Base-by-base conservation (phyloP, 2,329 filamentous ascomycete genomes). In the Colletotrichum brevisporum region DNA sequence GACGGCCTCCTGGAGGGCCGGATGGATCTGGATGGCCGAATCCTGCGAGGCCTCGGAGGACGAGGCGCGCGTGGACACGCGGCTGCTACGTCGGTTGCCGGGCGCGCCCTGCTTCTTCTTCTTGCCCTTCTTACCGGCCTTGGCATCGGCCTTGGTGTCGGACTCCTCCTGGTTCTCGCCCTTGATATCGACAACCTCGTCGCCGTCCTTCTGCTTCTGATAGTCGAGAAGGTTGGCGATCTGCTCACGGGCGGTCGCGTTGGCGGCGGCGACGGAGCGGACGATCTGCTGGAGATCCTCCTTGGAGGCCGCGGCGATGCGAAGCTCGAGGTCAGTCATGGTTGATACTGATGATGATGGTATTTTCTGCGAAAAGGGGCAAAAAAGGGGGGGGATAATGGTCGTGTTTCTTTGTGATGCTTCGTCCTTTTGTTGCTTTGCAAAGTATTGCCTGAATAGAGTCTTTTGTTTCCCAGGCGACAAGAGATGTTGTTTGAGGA, bases 21-120 rank as follows among this genome's bases (percentile, higher is more conserved):
- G 56, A 16, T 59, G 56, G 0, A 59, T 15, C 10, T 36, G 54
- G n/a, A 52, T 24, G 1, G 13, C 36, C 18, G 53, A 58, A n/a
- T 55, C 53, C 53, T 65, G 64, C 10, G 64, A 67, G 21, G 47
- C 54, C 50, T 66, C 43, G 10, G 56, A 67, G 10, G 56, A 67
- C 21, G 50, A 54, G 12, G 56, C 57, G 41, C 52, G 64, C 13
- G 55, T 54, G 2, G 54, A 54, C 9, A 41, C 18, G 24, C 65
- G 60, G 3, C 18, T 53, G 47, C 45, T 64, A 31, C 63, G 62
- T 1, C 66, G 66, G 13, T 39, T 58, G 8, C 27, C 18, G 6
- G 18, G 36, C 48, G 8, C 39, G 47, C 39, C 27, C 51, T 43
- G 6, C 48, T 27, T 18, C 50, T 45, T 56, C 47, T 57, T 58